A percentile compares a stretch with the other conserved stretches of the same genome.
phyloP scores from a whole-genome alignment of 495 filamentous ascomycete species.

The Neurospora tetraspora region DNA sequence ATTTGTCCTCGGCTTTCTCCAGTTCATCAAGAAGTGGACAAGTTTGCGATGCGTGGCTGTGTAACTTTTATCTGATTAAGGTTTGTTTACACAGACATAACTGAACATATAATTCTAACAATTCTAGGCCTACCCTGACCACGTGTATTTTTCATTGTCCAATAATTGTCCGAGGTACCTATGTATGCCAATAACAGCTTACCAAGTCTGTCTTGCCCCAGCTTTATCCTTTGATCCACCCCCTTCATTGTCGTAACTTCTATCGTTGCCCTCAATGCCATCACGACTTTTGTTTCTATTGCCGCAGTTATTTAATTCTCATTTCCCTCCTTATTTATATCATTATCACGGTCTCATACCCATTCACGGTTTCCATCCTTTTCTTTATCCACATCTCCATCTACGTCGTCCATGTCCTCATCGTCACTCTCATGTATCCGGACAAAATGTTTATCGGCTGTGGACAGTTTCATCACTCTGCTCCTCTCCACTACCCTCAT shows the following conservation, averaged over 20 bases:
- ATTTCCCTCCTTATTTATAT: not conserved
- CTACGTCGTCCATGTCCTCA: not conserved
- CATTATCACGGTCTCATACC: not conserved
- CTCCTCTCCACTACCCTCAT: not conserved
- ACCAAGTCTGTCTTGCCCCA: not conserved
- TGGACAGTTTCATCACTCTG: not conserved
- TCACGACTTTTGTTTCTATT: not conserved
- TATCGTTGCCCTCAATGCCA: not conserved
- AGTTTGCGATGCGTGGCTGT: not conserved
- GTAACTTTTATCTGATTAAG: not conserved
- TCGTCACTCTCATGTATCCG: not conserved
- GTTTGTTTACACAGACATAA: not conserved
- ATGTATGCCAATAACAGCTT: not conserved
- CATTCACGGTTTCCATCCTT: not conserved
- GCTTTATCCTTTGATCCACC: not conserved
- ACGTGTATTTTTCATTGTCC: not conserved
- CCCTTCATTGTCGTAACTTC: not conserved
- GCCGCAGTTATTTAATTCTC: not conserved
- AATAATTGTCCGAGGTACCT: not conserved
- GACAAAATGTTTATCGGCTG: not conserved
- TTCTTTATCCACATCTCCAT: not conserved
- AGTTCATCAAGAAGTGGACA: not conserved
- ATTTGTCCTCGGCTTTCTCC: not conserved
- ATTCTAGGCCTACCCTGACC: not conserved
- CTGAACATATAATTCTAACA: not conserved